Evolutionary conservation across 352 stramenopile genomes (phyloP).

Genomic region (Pythium periplocum): DNA sequence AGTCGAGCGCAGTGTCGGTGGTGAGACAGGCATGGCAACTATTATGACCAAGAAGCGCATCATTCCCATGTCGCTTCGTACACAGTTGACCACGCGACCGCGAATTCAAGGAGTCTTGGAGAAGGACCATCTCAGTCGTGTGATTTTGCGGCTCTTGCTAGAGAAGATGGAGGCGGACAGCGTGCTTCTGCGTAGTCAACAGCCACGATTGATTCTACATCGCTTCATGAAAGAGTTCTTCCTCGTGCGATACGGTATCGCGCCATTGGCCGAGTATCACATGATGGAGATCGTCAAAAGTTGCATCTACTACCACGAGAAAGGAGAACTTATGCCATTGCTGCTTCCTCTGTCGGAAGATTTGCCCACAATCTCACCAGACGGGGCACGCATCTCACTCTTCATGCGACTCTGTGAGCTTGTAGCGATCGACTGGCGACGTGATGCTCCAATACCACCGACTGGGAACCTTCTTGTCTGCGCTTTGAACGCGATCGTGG

Average conservation of each 20-base stretch:
- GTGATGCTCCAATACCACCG: background rate
- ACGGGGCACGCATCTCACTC: slow-evolving; percentile 42
- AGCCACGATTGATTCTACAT: slow-evolving; percentile 29
- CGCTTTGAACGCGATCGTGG: slow-evolving; percentile 38
- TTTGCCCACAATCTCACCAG: slow-evolving; percentile 9
- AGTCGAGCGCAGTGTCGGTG: background rate
- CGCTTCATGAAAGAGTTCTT: slow-evolving; percentile 60
- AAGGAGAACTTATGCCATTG: slow-evolving; percentile 15
- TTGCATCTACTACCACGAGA: slow-evolving; percentile 45
- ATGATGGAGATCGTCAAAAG: slow-evolving; percentile 71
- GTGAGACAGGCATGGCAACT: slow-evolving; percentile 22
- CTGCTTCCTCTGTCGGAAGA: slow-evolving; percentile 6
- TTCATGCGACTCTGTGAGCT: slow-evolving; percentile 58
- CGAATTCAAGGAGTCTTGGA: slow-evolving; percentile 51
- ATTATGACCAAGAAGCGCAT: slow-evolving; percentile 36
- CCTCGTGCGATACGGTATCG: slow-evolving; percentile 42
- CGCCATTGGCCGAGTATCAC: slow-evolving; percentile 56
- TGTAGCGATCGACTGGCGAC: slow-evolving; percentile 29
- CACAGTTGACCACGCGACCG: slow-evolving; percentile 42
- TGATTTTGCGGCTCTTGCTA: slow-evolving; percentile 38
- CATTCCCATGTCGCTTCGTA: slow-evolving; percentile 40
- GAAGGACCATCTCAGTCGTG: slow-evolving; percentile 31
- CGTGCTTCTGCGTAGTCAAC: slow-evolving; percentile 11
- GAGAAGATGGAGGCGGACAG: slow-evolving; percentile 58
- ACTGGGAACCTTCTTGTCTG: slow-evolving; percentile 37